Evolutionary conservation across 2,329 filamentous ascomycete genomes (phyloP).

Genomic region (Stemphylium lycopersici): DNA sequence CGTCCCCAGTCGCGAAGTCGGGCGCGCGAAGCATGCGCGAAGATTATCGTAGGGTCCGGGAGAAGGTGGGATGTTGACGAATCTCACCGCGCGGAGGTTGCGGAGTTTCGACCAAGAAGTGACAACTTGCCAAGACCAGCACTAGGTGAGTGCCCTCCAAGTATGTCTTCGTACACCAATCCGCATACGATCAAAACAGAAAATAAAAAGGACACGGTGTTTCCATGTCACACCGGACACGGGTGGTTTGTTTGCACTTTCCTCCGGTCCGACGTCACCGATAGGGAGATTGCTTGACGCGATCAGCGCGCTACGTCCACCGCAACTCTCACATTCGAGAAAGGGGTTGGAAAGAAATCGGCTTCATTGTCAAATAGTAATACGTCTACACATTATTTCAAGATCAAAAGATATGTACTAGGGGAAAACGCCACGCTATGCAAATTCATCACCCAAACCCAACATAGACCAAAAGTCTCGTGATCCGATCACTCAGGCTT

Average conservation of each 20-base stretch:
- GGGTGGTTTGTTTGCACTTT: neutral
- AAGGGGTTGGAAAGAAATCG: neutral
- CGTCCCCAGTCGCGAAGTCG: conserved; percentile 27
- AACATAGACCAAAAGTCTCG: neutral
- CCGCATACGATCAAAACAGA: neutral
- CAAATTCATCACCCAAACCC: conserved; percentile 2
- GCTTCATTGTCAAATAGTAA: neutral
- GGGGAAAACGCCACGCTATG: conserved; percentile 29
- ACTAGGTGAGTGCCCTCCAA: neutral
- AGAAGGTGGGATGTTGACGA: conserved; percentile 19
- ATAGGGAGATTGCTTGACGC: neutral
- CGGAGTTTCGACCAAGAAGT: conserved; percentile 21
- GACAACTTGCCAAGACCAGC: conserved; percentile 12
- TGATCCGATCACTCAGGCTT: conserved; percentile 18
- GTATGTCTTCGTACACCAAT: neutral
- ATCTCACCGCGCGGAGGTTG: conserved; percentile 24
- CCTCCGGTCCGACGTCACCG: conserved; percentile 8
- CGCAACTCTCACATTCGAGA: neutral
- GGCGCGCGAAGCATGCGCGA: conserved; percentile 45
- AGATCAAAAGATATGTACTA: neutral
- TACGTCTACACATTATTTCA: neutral
- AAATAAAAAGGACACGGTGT: neutral
- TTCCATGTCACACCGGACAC: neutral
- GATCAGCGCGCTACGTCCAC: conserved; percentile 2
- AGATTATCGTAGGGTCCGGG: conserved; percentile 15